phyloP scores from a whole-genome alignment of 2,329 filamentous ascomycete species.

The Zopfia rhizophila region DNA sequence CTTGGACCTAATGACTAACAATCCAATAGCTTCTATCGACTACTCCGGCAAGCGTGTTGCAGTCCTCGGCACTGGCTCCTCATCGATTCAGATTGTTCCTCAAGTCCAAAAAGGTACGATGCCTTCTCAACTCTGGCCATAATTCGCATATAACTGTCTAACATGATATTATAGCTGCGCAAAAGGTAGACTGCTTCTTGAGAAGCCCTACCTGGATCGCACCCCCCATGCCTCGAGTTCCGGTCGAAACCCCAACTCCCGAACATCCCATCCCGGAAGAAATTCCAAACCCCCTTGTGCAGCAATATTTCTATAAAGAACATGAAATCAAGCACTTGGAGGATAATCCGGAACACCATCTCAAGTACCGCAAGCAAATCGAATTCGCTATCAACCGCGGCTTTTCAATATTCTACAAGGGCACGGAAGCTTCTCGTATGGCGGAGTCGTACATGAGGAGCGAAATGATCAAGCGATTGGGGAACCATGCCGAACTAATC shows the following conservation, averaged over 20 bases:
- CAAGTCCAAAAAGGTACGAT: conserved; percentile 23
- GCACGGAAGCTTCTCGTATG: conserved; percentile 64
- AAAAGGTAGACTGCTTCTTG: conserved; percentile 34
- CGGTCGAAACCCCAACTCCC: background rate
- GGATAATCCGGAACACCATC: conserved; percentile 4
- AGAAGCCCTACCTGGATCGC: conserved; percentile 15
- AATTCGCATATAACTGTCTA: conserved; percentile 41
- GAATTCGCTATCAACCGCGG: conserved; percentile 7
- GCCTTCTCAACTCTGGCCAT: conserved; percentile 3
- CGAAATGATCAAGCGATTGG: conserved; percentile 59
- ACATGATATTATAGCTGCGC: conserved; percentile 32
- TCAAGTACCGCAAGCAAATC: conserved; percentile 7
- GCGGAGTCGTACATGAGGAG: conserved; percentile 10
- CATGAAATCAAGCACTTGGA: conserved; percentile 8
- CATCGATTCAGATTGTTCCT: conserved; percentile 53
- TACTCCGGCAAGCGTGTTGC: conserved; percentile 41
- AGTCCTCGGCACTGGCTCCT: conserved; percentile 47
- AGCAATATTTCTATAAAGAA: conserved; percentile 11
- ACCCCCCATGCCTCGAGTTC: conserved; percentile 4
- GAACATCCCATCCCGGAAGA: background rate
- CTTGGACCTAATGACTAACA: too few relatives aligned
- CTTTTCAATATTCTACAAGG: conserved; percentile 62
- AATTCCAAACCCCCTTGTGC: conserved; percentile 4
- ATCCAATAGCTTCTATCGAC: too few relatives aligned
- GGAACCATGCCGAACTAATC: conserved; percentile 66